Evolutionary conservation across 1,139 yeast species (phyloP), one percentile per base, ranked within the genome.

Genomic region (Hansenula sp.): DNA sequence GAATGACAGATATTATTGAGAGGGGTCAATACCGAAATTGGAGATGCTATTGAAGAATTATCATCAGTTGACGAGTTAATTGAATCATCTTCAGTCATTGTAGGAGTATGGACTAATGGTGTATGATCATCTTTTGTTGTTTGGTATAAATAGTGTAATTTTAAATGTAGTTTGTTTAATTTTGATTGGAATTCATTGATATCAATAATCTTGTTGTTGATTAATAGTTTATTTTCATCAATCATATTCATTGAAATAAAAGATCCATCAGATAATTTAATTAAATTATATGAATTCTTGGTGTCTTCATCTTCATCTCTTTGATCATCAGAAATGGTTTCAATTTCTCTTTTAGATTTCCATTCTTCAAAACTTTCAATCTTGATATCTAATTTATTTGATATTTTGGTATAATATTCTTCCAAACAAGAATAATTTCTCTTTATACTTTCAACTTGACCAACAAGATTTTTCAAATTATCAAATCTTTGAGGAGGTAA

Each of bases 401-500:
- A 44, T 5, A 52, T 36, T 2, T 27, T n/a, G 3, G 19, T 25
- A 33, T 52, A 51, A 2, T 41, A 42, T 3, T n/a, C 10, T 19
- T 46, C 47, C 4, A 53, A 31, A 9, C 12, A 24, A 3, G 39
- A 35, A n/a, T 41, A 46, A 11, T 47, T 47, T 3, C 17, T 16
- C 27, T 45, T 45, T n/a, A 53, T 40, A 7, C 14, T 25, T 6
- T 46, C 39, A 2, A 53, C 56, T 28, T 51, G 52, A 3, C 32
- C n/a, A 14, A 49, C 39, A 29, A 54, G 30, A 29, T 47, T 51
- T 40, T 52, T 54, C 34, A 54, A 34, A 37, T 53, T 54, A 32
- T 53, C 56, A 0, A 55, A 48, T 34, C 58, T 39, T 36, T 54
- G 61, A 5, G 64, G 64, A 5, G 73, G 74, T 3, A 65, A 59